phyloP scores from a whole-genome alignment of 352 stramenopile species.

The Phytophthora pseudosyringae region DNA sequence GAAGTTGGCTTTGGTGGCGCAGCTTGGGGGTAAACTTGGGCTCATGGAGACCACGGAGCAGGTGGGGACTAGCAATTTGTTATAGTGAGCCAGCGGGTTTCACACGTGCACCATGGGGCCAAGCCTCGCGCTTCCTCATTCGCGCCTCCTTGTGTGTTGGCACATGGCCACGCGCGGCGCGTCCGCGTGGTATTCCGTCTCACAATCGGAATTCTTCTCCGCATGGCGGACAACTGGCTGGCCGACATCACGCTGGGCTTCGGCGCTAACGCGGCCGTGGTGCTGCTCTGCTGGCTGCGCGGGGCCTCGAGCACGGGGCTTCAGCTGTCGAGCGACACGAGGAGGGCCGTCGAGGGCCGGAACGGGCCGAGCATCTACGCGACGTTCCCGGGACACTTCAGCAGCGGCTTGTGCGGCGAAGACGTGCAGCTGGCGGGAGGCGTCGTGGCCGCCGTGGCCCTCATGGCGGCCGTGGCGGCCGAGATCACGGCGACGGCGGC shows the following conservation, averaged over 20 bases:
- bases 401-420: conserved; percentile 28
- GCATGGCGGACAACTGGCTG: conserved; percentile 27
- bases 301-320: conserved; percentile 16
- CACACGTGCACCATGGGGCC: conserved; percentile 10
- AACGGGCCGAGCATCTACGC: conserved; percentile 20
- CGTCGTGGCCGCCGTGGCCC: conserved; percentile 24
- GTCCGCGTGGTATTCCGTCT: conserved; percentile 17
- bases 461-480: conserved; percentile 23
- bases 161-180: conserved; percentile 37
- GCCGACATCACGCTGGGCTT: conserved; percentile 18
- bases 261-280: conserved; percentile 13
- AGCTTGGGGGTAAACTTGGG: too few species aligned
- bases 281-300: conserved; percentile 31
- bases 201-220: conserved; percentile 27
- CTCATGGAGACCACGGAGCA: background rate
- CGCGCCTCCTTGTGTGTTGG: conserved; percentile 10
- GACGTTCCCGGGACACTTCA: conserved; percentile 31
- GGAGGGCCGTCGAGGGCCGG: conserved; percentile 18
- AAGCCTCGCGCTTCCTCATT: conserved; percentile 13
- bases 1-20: too few species aligned
- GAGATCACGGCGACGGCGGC: conserved; percentile 26
- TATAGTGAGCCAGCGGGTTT: background rate
- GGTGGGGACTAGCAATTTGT: too few species aligned
- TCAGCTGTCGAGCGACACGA: conserved; percentile 25
- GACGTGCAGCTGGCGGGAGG: conserved; percentile 29